Evolutionary conservation across 208 protist species (phyloP), one percentile per base, ranked within the genome.

Genomic region (Leishmania martiniquensis): DNA sequence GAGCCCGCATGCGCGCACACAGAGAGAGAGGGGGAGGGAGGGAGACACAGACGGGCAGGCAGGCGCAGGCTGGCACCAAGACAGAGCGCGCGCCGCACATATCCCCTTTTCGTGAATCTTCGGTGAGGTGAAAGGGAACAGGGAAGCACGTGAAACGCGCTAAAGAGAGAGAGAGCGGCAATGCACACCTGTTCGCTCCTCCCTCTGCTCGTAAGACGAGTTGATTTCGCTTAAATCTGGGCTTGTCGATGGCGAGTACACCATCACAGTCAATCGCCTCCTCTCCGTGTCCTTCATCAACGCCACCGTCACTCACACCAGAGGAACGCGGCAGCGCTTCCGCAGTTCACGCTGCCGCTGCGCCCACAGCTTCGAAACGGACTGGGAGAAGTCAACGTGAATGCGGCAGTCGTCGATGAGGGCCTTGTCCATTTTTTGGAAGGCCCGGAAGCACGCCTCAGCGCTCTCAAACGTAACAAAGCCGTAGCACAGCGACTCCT

Each of bases 401-500:
- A 99, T 99, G 65, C 99, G 92, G 57, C 95, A 87, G 81, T 99
- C 99, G 82, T 99, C 99, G 72, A 99, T 97, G 10, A 99, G 86
- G 1, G 98, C 98, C 75, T 98, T 98, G 76, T 99, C 96, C 98
- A 99, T 99, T 87, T 99, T 99, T 45, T 96, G 72, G 72, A 98
- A 99, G 1, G 98, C 98, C 6, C 85, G 65, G 73, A 95, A 95
- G 81, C 96, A 99, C 34, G 89, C 78, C 63, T 98, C 91, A n/a
- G 91, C 86, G 0, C 67, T 89, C 25, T 97, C 97, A 85, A 99
- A 99, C 87, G 99, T 98, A 25, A 99, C 97, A 83, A 99, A 99
- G 29, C 96, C 99, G 85, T 99, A 99, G 72, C 98, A 93, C 12
- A 99, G 89, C 3, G 93, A 98, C 47, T 97, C 86, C 42, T 82